phyloP scores from a whole-genome alignment of 805 yeast species.

The Diddensiella santjacobensis region DNA sequence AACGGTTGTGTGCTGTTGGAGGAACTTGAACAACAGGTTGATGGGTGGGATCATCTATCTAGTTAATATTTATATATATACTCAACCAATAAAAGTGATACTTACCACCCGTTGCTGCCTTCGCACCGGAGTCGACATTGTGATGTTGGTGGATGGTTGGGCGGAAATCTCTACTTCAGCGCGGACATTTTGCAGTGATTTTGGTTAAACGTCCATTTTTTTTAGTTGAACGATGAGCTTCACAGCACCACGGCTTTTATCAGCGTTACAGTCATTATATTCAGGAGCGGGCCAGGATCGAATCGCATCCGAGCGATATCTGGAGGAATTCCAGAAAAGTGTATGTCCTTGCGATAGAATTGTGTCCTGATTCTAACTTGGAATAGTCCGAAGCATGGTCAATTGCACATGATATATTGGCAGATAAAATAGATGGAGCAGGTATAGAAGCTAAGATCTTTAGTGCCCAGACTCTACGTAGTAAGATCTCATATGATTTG shows the following conservation, averaged over 20 bases:
- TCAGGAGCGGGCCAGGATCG: conserved; percentile 35
- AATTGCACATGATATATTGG: conserved; percentile 53
- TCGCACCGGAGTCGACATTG: conserved; percentile 22
- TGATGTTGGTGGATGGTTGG: no score
- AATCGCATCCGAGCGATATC: conserved; percentile 46
- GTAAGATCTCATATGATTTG: conserved; percentile 75
- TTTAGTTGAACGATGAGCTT: conserved; percentile 5
- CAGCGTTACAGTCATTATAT: conserved; percentile 47
- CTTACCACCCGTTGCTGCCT: conserved; percentile 45
- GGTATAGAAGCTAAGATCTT: conserved; percentile 67
- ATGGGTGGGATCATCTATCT: conserved; percentile 77
- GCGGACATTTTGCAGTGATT: no score
- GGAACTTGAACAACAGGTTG: conserved; percentile 78
- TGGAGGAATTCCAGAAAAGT: conserved; percentile 77
- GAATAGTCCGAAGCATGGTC: conserved; percentile 63
- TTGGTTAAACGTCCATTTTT: no score
- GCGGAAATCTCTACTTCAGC: no score
- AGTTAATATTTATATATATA: not conserved
- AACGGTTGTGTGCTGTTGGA: conserved; percentile 78
- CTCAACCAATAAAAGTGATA: not conserved
- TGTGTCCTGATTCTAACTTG: not conserved
- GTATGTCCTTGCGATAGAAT: conserved; percentile 20
- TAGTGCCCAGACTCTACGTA: conserved; percentile 86
- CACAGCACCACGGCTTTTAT: not conserved
- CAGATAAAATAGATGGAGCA: conserved; percentile 25